Evolutionary conservation across 164 flowering plant species (phyloP).

Genomic region (Houttuynia cordata): DNA sequence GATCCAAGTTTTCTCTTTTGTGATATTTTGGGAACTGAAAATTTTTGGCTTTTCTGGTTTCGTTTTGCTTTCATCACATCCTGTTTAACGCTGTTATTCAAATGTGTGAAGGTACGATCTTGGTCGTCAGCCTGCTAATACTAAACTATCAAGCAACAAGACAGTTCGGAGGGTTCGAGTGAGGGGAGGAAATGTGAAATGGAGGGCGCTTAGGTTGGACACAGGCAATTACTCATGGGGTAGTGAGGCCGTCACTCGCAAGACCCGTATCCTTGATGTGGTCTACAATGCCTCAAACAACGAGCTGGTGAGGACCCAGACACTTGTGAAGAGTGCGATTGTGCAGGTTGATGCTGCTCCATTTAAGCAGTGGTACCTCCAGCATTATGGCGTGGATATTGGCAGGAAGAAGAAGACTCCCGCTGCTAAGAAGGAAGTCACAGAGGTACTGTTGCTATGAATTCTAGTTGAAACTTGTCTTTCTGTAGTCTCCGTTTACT

Average conservation of each 20-base stretch:
- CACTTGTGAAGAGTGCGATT: slow-evolving; percentile 49
- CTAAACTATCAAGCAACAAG: slow-evolving; percentile 11
- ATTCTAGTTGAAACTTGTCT: too few relatives aligned
- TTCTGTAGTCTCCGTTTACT: too few relatives aligned
- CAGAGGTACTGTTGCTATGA: slow-evolving; percentile 23
- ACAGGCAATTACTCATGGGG: slow-evolving; percentile 13
- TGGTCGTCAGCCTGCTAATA: slow-evolving; percentile 8
- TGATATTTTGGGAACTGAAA: not conserved
- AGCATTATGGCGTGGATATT: slow-evolving; percentile 52
- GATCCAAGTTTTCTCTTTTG: not conserved
- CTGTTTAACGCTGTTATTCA: too few relatives aligned
- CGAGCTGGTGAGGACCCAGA: slow-evolving; percentile 54
- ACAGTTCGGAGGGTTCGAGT: slow-evolving; percentile 9
- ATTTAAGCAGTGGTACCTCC: slow-evolving; percentile 55
- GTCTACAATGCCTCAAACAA: slow-evolving; percentile 59
- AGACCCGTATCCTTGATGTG: slow-evolving; percentile 50
- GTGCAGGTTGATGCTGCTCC: slow-evolving; percentile 53
- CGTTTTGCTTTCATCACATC: too few relatives aligned
- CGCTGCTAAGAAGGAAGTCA: slow-evolving; percentile 33
- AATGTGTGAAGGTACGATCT: slow-evolving; percentile 5
- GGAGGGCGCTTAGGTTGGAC: slow-evolving; percentile 7
- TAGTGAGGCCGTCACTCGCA: slow-evolving; percentile 50
- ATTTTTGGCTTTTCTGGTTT: not conserved
- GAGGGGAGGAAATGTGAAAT: slow-evolving; percentile 11
- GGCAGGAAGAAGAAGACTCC: slow-evolving; percentile 49